Evolutionary conservation across 768 basidiomycete species (phyloP).

Genomic region (Mycena rebaudengoi): DNA sequence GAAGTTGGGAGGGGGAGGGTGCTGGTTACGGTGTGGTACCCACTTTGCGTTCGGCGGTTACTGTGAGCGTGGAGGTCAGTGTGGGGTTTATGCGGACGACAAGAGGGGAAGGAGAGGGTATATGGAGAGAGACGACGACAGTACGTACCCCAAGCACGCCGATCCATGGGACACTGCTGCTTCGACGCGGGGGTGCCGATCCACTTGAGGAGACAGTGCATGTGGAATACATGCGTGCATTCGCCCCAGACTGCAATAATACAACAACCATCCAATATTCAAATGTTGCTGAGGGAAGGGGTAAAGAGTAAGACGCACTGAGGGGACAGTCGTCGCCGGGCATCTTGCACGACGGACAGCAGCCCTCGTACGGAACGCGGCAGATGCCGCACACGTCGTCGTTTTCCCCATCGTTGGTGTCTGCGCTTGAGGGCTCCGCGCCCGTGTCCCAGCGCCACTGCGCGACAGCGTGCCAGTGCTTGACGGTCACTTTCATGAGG

Average conservation of each 20-base stretch:
- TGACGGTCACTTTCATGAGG: slow-evolving; percentile 82
- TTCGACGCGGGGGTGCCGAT: slow-evolving; percentile 89
- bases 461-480: slow-evolving; percentile 88
- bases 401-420: slow-evolving; percentile 51
- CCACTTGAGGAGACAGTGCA: slow-evolving; percentile 99
- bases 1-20: background rate
- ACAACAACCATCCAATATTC: background rate
- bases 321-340: slow-evolving; percentile 96
- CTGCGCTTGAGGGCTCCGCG: slow-evolving; percentile 32
- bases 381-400: slow-evolving; percentile 86
- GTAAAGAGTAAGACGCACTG: slow-evolving; percentile 58
- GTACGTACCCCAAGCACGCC: slow-evolving; percentile 90
- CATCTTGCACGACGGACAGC: slow-evolving; percentile 95
- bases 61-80: no score
- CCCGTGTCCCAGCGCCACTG: slow-evolving; percentile 88
- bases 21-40: background rate
- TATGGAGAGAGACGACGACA: background rate
- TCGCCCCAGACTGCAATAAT: slow-evolving; percentile 87
- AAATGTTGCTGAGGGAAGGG: no score
- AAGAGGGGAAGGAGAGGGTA: background rate
- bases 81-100: background rate
- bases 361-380: slow-evolving; percentile 90
- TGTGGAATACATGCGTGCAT: slow-evolving; percentile 97
- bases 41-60: slow-evolving; percentile 25
- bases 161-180: slow-evolving; percentile 98